Evolutionary conservation across 2,329 filamentous ascomycete species (phyloP), one percentile per base, ranked within the genome.

Genomic region (Fusarium aywerte): DNA sequence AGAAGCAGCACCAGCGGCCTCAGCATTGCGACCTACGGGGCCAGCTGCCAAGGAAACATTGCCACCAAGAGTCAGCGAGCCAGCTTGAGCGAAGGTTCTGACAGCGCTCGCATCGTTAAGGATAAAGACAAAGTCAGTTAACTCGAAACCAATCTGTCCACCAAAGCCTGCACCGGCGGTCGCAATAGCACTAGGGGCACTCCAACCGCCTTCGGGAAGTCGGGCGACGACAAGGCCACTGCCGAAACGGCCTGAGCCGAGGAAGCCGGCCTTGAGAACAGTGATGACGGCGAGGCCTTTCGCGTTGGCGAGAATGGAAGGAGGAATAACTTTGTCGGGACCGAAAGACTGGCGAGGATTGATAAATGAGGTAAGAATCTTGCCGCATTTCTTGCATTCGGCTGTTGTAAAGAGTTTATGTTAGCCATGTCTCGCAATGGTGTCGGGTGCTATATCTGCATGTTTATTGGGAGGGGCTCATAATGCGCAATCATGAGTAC

Each of bases 91-190:
- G 79, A 99, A 98, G 10, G 95, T 94, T 78, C 92, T 92, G 69
- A 99, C 95, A 42, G 96, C 95, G 59, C 84, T 88, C 39, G 89
- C 84, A 76, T 99, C 95, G 81, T 99, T 99, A 68, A 99, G 89
- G 69, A 99, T 97, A 81, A 99, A 98, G 77, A 99, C 96, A 76
- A 99, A 99, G 78, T 96, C 92, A 60, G 92, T 96, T 64, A 96
- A 80, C 79, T 96, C 92, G 78, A 95, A 92, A 33, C 92, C 92
- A 74, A 96, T 92, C 80, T 96, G 92, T 38, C 92, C 92, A 70
- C 92, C 92, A 68, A 96, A 92, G 23, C 92, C 92, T 54, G 90
- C 92, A 70, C 92, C 92, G 27, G 90, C 89, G 2, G 91, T 93
- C 51, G 90, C 89, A 74, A 96, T 93, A 50, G 92, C 92, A 58